Percentiles rank a stretch among this genome's conserved stretches.
These are phyloP conservation scores for Boletus coccyginus DNA, from an alignment of 768 basidiomycete species.

Conservation along the genomic window DNA sequence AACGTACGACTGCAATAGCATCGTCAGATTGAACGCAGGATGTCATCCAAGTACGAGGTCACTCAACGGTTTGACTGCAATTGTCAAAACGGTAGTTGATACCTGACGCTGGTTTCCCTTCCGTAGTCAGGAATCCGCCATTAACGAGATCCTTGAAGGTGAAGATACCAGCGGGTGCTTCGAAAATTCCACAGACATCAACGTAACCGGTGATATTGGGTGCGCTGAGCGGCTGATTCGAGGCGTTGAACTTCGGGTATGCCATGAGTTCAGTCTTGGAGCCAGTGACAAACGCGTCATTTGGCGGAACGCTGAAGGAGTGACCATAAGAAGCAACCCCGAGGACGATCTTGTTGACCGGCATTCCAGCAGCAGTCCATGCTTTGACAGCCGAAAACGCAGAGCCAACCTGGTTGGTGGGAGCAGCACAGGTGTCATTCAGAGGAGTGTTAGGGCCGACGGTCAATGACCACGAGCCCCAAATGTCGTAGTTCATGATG, in stretches of 20 bases:
- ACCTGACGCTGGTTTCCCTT: constrained; percentile 33
- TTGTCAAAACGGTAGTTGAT: constrained; percentile 57
- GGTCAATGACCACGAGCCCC: constrained; percentile 48
- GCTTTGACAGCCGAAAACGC: constrained; percentile 66
- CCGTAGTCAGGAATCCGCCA: constrained; percentile 46
- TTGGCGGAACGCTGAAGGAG: constrained; percentile 49
- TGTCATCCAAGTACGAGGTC: background rate
- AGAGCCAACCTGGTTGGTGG: constrained; percentile 65
- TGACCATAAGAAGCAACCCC: constrained; percentile 84
- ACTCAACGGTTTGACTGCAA: constrained; percentile 71
- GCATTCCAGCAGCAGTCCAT: constrained; percentile 80
- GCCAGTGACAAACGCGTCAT: constrained; percentile 35
- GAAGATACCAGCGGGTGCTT: constrained; percentile 51
- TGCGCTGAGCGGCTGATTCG: constrained; percentile 42
- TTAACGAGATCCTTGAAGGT: constrained; percentile 60
- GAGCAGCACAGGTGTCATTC: constrained; percentile 66
- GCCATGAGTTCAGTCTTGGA: constrained; percentile 37
- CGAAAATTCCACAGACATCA: constrained; percentile 53
- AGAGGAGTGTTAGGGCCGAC: constrained; percentile 83
- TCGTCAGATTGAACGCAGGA: background rate
- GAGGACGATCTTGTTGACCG: constrained; percentile 64
- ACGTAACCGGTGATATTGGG: constrained; percentile 49
- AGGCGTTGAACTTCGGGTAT: constrained; percentile 50
- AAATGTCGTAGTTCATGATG: constrained; percentile 67
- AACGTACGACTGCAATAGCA: constrained; percentile 53